Conservation (phyloP, 2,329 filamentous ascomycete genomes). For the Beauveria brongniartii region DNA sequence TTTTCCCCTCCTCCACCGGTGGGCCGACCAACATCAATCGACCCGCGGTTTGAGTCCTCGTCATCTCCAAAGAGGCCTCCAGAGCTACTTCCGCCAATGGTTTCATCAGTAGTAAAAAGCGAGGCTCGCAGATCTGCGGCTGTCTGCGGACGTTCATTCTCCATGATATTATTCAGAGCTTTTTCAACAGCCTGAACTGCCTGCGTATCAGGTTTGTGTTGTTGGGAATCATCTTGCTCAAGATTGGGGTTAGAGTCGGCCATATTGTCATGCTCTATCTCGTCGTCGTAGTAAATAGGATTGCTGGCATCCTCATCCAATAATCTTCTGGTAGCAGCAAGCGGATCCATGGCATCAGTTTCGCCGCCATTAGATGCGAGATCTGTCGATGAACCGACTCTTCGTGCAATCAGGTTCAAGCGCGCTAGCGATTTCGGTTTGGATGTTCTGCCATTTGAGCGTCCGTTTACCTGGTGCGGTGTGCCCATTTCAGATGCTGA, state of each 20-base stretch:
- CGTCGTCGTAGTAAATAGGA: conserved; percentile 75
- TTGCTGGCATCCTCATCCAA: conserved; percentile 52
- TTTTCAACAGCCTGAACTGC: conserved; percentile 91
- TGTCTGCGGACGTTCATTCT: conserved; percentile 59
- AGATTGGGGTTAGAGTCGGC: conserved; percentile 69
- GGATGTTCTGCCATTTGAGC: conserved; percentile 29
- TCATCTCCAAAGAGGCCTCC: conserved; percentile 44
- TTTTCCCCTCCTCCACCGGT: conserved; percentile 44
- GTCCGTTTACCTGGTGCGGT: neutral
- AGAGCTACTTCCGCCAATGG: conserved; percentile 40
- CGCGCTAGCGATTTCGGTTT: conserved; percentile 39
- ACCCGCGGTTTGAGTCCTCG: conserved; percentile 54
- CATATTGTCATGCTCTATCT: conserved; percentile 62
- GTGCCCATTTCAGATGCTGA: conserved; percentile 13
- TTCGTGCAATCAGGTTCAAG: conserved; percentile 33
- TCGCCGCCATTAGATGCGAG: conserved; percentile 31
- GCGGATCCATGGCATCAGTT: conserved; percentile 31
- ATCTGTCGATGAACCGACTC: conserved; percentile 41
- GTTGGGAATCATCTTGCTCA: conserved; percentile 53
- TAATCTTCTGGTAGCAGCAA: conserved; percentile 50
- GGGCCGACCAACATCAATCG: conserved; percentile 44
- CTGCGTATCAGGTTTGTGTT: conserved; percentile 59
- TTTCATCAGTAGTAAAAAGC: conserved; percentile 44
- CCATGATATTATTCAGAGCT: conserved; percentile 87
- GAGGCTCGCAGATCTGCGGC: conserved; percentile 58